A percentile compares a stretch with the other conserved stretches of the same genome.
phyloP scores from a whole-genome alignment of 148 eudicot species.

The Chenopodium berlandieri region DNA sequence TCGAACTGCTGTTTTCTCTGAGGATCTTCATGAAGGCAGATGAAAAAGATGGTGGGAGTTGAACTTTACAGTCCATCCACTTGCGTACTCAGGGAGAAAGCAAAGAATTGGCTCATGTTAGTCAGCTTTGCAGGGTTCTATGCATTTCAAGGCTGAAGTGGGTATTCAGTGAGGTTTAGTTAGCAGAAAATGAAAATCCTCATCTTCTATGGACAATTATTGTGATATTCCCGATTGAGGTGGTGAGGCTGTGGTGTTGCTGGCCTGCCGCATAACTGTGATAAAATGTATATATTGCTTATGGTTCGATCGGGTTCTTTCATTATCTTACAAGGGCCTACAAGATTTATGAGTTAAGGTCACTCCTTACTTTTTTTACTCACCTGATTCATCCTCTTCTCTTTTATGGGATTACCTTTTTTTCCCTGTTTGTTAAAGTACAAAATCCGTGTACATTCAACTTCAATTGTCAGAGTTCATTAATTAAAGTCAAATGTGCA shows the following conservation, averaged over 20 bases:
- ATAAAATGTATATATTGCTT: conserved; percentile 25
- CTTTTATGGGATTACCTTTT: neutral
- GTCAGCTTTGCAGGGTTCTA: neutral
- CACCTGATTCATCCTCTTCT: conserved; percentile 1
- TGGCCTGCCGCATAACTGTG: conserved; percentile 14
- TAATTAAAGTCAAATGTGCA: conserved; percentile 19
- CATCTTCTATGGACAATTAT: neutral
- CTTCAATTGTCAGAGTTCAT: conserved; percentile 1
- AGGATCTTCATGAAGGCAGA: conserved; percentile 96
- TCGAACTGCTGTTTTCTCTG: conserved; percentile 67
- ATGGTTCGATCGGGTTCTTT: conserved; percentile 1
- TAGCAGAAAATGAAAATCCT: neutral
- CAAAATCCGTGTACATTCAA: conserved; percentile 10
- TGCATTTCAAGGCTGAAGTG: conserved; percentile 7
- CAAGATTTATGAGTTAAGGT: conserved; percentile 16
- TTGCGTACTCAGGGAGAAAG: conserved; percentile 5
- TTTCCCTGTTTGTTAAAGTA: neutral
- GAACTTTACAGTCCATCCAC: neutral
- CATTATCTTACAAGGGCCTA: conserved; percentile 1
- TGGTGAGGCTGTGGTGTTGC: neutral
- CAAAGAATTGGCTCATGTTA: conserved; percentile 1
- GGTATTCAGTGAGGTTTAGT: conserved; percentile 1
- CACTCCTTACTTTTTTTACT: conserved; percentile 1
- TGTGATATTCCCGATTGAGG: neutral
- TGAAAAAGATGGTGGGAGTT: conserved; percentile 22